A percentile compares a stretch with the other conserved stretches of the same genome.
Conservation (phyloP, 2,329 filamentous ascomycete species). For the Amauroascus niger region DNA sequence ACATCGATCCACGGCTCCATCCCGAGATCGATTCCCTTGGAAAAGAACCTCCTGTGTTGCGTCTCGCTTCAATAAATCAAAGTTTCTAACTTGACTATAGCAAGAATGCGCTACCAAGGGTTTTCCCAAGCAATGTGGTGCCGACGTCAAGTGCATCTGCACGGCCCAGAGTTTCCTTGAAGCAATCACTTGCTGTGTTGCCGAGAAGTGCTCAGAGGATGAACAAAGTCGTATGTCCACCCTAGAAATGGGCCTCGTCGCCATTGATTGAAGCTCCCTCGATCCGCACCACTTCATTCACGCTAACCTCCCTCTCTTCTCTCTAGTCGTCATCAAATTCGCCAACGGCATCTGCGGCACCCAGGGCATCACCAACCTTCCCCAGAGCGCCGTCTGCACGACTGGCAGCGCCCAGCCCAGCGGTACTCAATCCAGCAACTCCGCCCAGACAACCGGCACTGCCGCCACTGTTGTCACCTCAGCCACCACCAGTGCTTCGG, state of each 20-base stretch:
- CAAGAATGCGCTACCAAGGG: slow-evolving; percentile 36
- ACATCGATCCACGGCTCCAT: background rate
- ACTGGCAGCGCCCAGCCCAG: background rate
- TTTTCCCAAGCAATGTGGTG: slow-evolving; percentile 31
- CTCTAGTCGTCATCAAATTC: slow-evolving; percentile 28
- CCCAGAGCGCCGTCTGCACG: slow-evolving; percentile 25
- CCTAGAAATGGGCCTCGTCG: too few relatives aligned
- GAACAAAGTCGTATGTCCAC: slow-evolving; percentile 35
- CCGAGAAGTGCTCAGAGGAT: slow-evolving; percentile 31
- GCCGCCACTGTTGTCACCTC: slow-evolving; percentile 6
- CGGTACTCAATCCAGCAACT: slow-evolving; percentile 2
- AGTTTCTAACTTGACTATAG: slow-evolving; percentile 16
- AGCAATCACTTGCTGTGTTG: slow-evolving; percentile 44
- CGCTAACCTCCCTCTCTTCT: background rate
- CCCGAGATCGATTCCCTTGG: background rate
- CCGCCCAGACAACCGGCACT: slow-evolving; percentile 21
- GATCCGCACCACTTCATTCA: too few relatives aligned
- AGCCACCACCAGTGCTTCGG: slow-evolving; percentile 20
- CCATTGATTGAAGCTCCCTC: too few relatives aligned
- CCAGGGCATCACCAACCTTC: slow-evolving; percentile 31
- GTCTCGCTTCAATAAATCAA: too few relatives aligned
- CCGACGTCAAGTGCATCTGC: slow-evolving; percentile 45
- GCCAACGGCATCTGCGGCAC: slow-evolving; percentile 33
- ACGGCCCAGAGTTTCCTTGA: slow-evolving; percentile 37
- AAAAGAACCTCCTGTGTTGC: too few relatives aligned